Evolutionary conservation across 2,329 filamentous ascomycete species (phyloP), one percentile per base, ranked within the genome.

Genomic region (Cladobotryum protrusum): DNA sequence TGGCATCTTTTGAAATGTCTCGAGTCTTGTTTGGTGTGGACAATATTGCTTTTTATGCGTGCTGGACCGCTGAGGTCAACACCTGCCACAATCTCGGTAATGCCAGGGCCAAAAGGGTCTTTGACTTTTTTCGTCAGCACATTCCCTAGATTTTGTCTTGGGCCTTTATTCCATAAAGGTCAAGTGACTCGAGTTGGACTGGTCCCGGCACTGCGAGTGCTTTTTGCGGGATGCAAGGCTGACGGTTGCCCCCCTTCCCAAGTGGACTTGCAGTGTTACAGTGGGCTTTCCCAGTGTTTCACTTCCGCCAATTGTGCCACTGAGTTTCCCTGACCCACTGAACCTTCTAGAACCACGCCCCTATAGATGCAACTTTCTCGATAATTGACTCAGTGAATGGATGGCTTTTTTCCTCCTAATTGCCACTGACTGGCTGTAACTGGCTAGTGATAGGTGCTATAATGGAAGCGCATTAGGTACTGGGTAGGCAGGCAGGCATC

Each of bases 341-440:
- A 72, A 72, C 58, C 67, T 72, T 72, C 70, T 70, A 71, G 70
- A 72, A 72, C 60, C 59, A 49, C 57, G 48, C 58, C 49, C 52
- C 57, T 49, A 53, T 71, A 69, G 54, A 44, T 64, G 65, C 67
- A 72, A 61, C 46, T 45, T 62, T 29, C 64, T 57, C 68, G 49
- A 48, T 51, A 51, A 32, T 19, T 37, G 36, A 40, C 41, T 41
- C 36, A 33, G 20, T 42, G 15, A 18, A 15, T 19, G 37, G 37
- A 40, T 40, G 37, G 13, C n/a, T 17, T 40, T 40, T n/a, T n/a
- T n/a, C n/a, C n/a, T n/a, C n/a, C n/a, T n/a, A n/a, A n/a, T 42
- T 19, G 11, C 24, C 6, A 6, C 6, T 9, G 2, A 29, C 11
- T 8, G 24, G 6, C 24, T 29, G 24, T 29, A 29, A 29, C 24